Base-by-base conservation (phyloP, 768 basidiomycete species). In the Leccinum sublutescens region DNA sequence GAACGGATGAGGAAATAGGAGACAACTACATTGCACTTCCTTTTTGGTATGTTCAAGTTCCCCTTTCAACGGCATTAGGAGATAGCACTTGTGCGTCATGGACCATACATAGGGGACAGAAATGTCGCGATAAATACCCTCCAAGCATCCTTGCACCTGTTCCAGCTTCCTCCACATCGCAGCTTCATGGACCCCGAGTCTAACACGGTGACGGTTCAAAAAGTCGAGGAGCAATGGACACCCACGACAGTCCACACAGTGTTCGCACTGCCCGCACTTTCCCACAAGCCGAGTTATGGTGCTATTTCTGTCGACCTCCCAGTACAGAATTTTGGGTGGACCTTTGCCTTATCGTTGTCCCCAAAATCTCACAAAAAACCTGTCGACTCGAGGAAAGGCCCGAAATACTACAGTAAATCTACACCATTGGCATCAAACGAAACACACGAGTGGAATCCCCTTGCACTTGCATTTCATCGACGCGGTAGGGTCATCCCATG, bases 151-250 rank as follows among this genome's bases (percentile, higher is more conserved):
- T 12, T 33, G 9, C 33, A 38, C 36, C 36, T 36, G 14, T 6
- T 6, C 14, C 14, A 38, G 15, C 36, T 36, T 15, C 14, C 36
- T 9, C 14, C 15, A 36, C 36, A 38, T 38, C 3, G 36, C 15
- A 38, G 7, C 15, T 38, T 38, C 36, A 38, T 38, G 15, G 15
- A 5, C 6, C 3, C 7, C 19, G 8, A 11, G 10, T 21, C 19
- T 47, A 21, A 38, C 6, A 15, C 6, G 36, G 36, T 56, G 21
- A 31, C 5, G 19, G 61, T 29, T 15, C 5, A 50, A 31, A 58
- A 21, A 23, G 47, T 61, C 5, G 57, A 64, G 27, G 67, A 68
- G 34, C 62, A n/a, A 36, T 69, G 67, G 65, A 55, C 58, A n/a
- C 23, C 23, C 23, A 23, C 25, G 25, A 25, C 25, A 8, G 48